Base-by-base conservation (phyloP, 2,329 filamentous ascomycete species). In the Calonectria hongkongensis region DNA sequence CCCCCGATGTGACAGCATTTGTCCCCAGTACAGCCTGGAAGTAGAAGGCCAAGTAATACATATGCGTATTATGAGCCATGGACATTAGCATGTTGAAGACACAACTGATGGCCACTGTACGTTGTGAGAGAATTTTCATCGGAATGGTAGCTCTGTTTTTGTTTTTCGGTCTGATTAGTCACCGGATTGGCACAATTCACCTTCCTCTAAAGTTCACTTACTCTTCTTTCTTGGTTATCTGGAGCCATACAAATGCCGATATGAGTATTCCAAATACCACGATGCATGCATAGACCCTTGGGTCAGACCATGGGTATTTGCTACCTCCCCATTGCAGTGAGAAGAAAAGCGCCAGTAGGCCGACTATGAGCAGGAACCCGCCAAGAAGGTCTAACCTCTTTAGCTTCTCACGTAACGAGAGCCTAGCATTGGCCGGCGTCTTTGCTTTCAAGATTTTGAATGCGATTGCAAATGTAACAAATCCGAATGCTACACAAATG, bases 1-100 rank as follows among this genome's bases (percentile, higher is more conserved):
- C 51, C 12, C 51, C 51, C 2, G 51, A 58, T 9, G n/a, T 41
- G n/a, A 58, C 51, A 2, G 51, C 51, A 39, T 58, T 39, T 5
- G 51, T 58, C 33, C 51, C 51, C 10, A 58, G 33, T 16, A 58
- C 51, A 3, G 51, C n/a, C 30, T 58, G 51, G 2, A 75, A 75
- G 66, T 72, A 75, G 0, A 75, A 73, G 7, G 74, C 70, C 0
- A 75, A 60, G 18, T 75, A 75, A 36, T 75, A 75, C 4, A 75
- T 72, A 33, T 70, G 70, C 8, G 64, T 18, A 47, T 75, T 67
- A 51, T 75, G 66, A 12, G 74, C 71, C 73, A 75, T 75, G 0
- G 73, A 68, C 25, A 74, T 66, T 45, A 75, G 72, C 70, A 75
- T 75, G 2, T 69, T 73, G 25, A 75, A 75, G 54, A 69, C 5